These are phyloP conservation scores for Paramecium bursaria DNA, from an alignment of 73 alveolate genomes.

Conservation along the genomic window DNA sequence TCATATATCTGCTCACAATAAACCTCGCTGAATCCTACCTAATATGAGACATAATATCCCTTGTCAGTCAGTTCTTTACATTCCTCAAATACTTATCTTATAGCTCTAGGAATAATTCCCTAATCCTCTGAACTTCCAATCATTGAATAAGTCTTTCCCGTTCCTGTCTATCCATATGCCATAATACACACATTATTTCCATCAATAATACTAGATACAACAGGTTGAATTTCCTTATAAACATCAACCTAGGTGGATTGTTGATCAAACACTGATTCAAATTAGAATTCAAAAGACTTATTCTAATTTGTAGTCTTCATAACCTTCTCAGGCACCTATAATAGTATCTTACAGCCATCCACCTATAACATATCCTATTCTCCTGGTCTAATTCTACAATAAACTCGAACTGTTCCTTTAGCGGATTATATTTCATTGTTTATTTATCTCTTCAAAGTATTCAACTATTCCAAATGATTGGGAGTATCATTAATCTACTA, in stretches of 20 bases:
- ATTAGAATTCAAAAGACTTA: no score
- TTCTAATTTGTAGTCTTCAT: no score
- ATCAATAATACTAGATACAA: conserved; percentile 80
- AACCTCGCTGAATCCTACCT: conserved; percentile 67
- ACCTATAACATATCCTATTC: neutral
- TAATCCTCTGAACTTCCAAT: conserved; percentile 91
- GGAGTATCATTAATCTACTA: no score
- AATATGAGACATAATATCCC: conserved; percentile 51
- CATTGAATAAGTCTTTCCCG: conserved; percentile 98
- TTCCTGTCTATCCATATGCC: conserved; percentile 99
- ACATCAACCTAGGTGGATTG: neutral
- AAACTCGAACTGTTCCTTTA: conserved; percentile 27
- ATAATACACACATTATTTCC: conserved; percentile 98
- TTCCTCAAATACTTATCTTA: conserved; percentile 81
- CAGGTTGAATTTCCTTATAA: neutral
- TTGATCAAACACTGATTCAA: conserved; percentile 36
- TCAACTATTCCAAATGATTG: no score
- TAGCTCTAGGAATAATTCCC: conserved; percentile 96
- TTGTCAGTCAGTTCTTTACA: conserved; percentile 33
- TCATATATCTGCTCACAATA: conserved; percentile 69
- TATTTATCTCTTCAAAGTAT: conserved; percentile 14
- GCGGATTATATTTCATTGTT: neutral
- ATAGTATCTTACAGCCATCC: no score
- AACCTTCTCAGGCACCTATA: no score
- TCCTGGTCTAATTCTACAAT: conserved; percentile 50